phyloP scores from a whole-genome alignment of 1,284 basidiomycete species.

The Boletus holoroseus region DNA sequence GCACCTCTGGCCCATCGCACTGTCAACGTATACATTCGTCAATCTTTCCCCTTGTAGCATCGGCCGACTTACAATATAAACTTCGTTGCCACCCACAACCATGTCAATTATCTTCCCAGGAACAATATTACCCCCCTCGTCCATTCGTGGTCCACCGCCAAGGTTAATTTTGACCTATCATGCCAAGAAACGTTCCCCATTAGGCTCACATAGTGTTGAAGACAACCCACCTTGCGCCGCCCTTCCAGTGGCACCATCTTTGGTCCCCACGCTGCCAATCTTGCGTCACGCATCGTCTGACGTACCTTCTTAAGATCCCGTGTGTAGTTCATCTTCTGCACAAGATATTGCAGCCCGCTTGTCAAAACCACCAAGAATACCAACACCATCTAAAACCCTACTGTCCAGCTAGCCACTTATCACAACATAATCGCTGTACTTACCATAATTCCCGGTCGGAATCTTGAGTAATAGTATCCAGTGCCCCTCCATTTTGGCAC shows the following conservation, averaged over 20 bases:
- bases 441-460: constrained; percentile 82
- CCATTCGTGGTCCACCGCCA: constrained; percentile 46
- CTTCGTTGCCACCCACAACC: constrained; percentile 67
- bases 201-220: neutral
- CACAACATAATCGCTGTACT: constrained; percentile 23
- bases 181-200: constrained; percentile 6
- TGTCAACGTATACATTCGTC: constrained; percentile 22
- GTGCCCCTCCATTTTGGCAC: constrained; percentile 86
- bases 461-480: constrained; percentile 89
- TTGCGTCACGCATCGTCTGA: constrained; percentile 59
- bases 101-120: constrained; percentile 59
- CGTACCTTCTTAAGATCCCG: constrained; percentile 69
- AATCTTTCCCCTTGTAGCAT: constrained; percentile 9
- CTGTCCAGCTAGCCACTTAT: neutral
- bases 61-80: constrained; percentile 59
- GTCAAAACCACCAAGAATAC: constrained; percentile 72
- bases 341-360: constrained; percentile 71
- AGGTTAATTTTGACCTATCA: constrained; percentile 64
- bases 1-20: constrained; percentile 48
- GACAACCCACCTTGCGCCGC: constrained; percentile 54
- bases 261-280: constrained; percentile 68
- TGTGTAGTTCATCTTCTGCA: constrained; percentile 72
- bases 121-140: constrained; percentile 51
- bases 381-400: constrained; percentile 47
- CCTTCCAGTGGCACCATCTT: constrained; percentile 57